phyloP scores from a whole-genome alignment of 768 basidiomycete genomes.

The Mycena venus region DNA sequence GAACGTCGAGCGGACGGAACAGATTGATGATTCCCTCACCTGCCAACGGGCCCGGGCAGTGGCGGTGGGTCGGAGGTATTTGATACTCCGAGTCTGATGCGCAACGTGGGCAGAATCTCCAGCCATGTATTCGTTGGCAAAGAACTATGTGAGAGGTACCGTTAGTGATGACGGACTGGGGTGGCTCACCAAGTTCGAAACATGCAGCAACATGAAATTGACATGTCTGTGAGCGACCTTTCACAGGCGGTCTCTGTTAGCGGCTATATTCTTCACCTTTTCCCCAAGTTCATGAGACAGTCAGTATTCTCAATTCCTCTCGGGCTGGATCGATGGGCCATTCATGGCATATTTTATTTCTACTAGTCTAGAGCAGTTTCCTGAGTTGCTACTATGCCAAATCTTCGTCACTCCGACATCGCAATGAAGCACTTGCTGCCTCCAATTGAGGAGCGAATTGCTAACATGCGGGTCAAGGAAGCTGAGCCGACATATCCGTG shows the following conservation, averaged over 20 bases:
- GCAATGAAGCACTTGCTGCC: slow-evolving; percentile 28
- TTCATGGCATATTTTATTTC: not conserved
- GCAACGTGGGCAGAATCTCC: slow-evolving; percentile 23
- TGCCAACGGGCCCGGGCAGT: slow-evolving; percentile 11
- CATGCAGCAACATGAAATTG: slow-evolving; percentile 28
- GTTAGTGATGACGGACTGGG: fast-evolving
- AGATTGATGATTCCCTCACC: slow-evolving; percentile 14
- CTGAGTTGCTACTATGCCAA: slow-evolving; percentile 32
- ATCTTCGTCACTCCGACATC: slow-evolving; percentile 24
- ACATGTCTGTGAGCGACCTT: slow-evolving; percentile 24
- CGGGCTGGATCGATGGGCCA: not conserved
- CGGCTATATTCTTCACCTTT: slow-evolving; percentile 27
- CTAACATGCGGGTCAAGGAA: slow-evolving; percentile 20
- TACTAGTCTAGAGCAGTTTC: slow-evolving; percentile 12
- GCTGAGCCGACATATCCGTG: slow-evolving; percentile 24
- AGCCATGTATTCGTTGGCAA: slow-evolving; percentile 30
- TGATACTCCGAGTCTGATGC: slow-evolving; percentile 2
- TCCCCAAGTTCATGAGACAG: slow-evolving; percentile 28
- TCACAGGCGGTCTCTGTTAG: slow-evolving; percentile 27
- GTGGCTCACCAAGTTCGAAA: not conserved
- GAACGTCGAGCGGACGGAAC: slow-evolving; percentile 21
- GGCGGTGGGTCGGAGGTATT: slow-evolving; percentile 13
- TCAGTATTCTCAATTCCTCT: not conserved
- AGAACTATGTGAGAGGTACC: slow-evolving; percentile 22
- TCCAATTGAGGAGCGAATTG: slow-evolving; percentile 19